Percentiles rank a stretch among this genome's conserved stretches.
Evolutionary conservation across 352 stramenopile species (phyloP).

Genomic region (Discostella stelligera): DNA sequence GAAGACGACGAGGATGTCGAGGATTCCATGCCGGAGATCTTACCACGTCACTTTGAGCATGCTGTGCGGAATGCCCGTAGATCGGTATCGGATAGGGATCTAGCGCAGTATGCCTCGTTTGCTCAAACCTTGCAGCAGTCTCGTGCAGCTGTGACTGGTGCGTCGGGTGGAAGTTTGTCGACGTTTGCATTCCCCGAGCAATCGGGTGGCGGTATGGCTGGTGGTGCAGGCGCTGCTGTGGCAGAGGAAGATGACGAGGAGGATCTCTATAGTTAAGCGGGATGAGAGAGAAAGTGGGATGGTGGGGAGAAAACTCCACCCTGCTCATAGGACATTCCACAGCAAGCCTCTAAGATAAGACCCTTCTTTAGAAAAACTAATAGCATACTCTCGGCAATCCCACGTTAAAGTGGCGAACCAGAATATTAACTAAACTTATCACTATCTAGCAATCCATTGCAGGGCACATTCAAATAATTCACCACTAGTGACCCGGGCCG

Average conservation of each 20-base stretch:
- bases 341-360: not conserved
- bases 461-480: constrained; percentile 64
- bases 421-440: not conserved
- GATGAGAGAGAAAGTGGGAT: not conserved
- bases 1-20: constrained; percentile 92
- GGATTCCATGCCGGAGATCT: constrained; percentile 93
- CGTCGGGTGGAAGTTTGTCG: constrained; percentile 88
- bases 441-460: constrained; percentile 19
- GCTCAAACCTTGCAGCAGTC: constrained; percentile 93
- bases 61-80: constrained; percentile 95
- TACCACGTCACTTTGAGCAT: constrained; percentile 94
- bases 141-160: constrained; percentile 91
- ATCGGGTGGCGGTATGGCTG: constrained; percentile 78
- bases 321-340: not conserved
- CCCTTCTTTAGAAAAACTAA: not conserved
- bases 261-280: constrained; percentile 94
- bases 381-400: too few species aligned
- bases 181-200: constrained; percentile 94
- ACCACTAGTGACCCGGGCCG: constrained; percentile 48
- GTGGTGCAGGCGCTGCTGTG: constrained; percentile 63
- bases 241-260: constrained; percentile 92
- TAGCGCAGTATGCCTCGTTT: constrained; percentile 92
- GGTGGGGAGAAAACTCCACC: too few species aligned
- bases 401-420: too few species aligned
- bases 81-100: constrained; percentile 96